Conservation (phyloP, 1,139 yeast species). For the Blastobotrys capitulatus region DNA sequence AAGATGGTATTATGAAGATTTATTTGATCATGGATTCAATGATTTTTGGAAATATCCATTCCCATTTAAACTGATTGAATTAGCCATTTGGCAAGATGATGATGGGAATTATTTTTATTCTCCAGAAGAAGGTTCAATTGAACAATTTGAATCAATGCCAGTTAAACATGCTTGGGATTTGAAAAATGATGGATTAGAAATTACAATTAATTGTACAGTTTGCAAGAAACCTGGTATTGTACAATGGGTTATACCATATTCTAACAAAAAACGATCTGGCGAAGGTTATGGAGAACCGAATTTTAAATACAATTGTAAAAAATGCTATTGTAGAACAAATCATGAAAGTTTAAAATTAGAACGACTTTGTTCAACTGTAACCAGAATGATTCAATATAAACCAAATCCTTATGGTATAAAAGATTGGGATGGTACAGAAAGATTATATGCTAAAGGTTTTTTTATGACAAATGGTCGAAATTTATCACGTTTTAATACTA, state of each 20-base stretch:
- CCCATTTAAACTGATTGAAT: slow-evolving; percentile 23
- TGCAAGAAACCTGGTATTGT: background rate
- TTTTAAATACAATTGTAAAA: background rate
- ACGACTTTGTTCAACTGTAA: slow-evolving; percentile 2
- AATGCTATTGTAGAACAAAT: slow-evolving; percentile 5
- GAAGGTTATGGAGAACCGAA: slow-evolving; percentile 3
- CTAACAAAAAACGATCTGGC: too few relatives aligned
- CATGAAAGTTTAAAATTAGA: slow-evolving; percentile 9
- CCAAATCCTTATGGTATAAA: background rate
- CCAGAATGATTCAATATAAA: too few relatives aligned
- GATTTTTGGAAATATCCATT: background rate
- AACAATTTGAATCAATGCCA: background rate
- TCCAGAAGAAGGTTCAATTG: slow-evolving; percentile 16
- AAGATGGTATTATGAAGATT: slow-evolving; percentile 31
- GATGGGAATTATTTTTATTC: slow-evolving; percentile 17
- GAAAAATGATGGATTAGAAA: background rate
- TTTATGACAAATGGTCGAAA: too few relatives aligned
- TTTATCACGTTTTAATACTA: slow-evolving; percentile 5
- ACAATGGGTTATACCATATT: background rate
- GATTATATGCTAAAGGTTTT: too few relatives aligned
- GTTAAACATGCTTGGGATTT: slow-evolving; percentile 11
- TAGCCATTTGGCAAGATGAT: slow-evolving; percentile 18
- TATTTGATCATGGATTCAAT: slow-evolving; percentile 12
- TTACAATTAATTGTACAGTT: too few relatives aligned
- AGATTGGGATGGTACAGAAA: background rate